Evolutionary conservation across 148 eudicot genomes (phyloP).

Genomic region (Vaccinium myrtillus): DNA sequence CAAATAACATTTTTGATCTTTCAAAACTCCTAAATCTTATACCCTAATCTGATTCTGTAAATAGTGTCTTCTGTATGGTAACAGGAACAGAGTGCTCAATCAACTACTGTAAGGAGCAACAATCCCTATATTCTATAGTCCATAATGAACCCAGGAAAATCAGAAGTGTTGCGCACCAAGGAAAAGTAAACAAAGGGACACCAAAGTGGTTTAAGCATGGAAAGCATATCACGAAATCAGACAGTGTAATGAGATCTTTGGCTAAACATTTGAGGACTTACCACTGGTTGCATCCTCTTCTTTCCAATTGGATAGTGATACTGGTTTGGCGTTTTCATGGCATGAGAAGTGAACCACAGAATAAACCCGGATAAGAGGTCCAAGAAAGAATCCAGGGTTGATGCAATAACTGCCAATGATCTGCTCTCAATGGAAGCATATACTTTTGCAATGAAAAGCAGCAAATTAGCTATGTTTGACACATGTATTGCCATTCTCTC

Average conservation of each 20-base stretch:
- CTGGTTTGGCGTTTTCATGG: slow-evolving; percentile 55
- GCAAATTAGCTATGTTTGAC: slow-evolving; percentile 42
- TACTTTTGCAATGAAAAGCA: slow-evolving; percentile 48
- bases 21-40: slow-evolving; percentile 1
- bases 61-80: background rate
- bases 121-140: background rate
- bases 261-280: slow-evolving; percentile 20
- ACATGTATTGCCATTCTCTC: slow-evolving; percentile 41
- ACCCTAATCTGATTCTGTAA: background rate
- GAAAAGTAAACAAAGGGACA: background rate
- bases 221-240: background rate
- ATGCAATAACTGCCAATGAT: slow-evolving; percentile 57
- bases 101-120: background rate
- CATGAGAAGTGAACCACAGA: slow-evolving; percentile 52
- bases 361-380: slow-evolving; percentile 54
- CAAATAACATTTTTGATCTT: too few relatives aligned
- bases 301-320: slow-evolving; percentile 57
- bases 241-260: background rate
- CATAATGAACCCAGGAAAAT: background rate
- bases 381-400: slow-evolving; percentile 48
- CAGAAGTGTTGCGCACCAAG: background rate
- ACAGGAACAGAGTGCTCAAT: background rate
- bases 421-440: slow-evolving; percentile 50
- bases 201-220: background rate
- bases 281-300: slow-evolving; percentile 58